Evolutionary conservation across 2,329 filamentous ascomycete species (phyloP).

Genomic region (Hymenoscyphus repandus): DNA sequence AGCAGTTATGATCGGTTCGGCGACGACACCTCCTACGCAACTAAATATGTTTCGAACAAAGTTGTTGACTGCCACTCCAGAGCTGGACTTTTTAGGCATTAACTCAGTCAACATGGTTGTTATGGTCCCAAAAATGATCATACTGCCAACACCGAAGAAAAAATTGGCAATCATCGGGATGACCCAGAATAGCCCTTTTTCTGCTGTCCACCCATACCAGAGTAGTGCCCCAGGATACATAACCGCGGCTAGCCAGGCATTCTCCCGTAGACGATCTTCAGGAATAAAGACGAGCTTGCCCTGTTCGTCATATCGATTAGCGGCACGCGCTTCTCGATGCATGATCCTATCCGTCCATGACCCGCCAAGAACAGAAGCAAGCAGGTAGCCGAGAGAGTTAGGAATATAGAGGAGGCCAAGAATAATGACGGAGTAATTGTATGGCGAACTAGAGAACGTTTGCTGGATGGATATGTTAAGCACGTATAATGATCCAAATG

Average conservation of each 20-base stretch:
- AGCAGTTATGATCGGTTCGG: constrained; percentile 62
- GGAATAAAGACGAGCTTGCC: constrained; percentile 65
- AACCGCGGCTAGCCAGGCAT: constrained; percentile 69
- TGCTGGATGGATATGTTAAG: constrained; percentile 73
- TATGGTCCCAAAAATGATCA: constrained; percentile 48
- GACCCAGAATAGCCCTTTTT: constrained; percentile 44
- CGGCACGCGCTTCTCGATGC: constrained; percentile 67
- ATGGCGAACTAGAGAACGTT: constrained; percentile 61
- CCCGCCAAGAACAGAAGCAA: constrained; percentile 64
- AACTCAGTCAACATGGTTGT: constrained; percentile 86
- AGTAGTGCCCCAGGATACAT: constrained; percentile 67
- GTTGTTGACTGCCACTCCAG: constrained; percentile 76
- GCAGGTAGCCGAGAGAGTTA: constrained; percentile 65
- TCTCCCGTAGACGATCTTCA: constrained; percentile 78
- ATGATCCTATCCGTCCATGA: constrained; percentile 79
- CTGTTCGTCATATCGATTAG: constrained; percentile 60
- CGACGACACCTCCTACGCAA: constrained; percentile 64
- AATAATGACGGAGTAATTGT: constrained; percentile 62
- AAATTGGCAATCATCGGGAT: constrained; percentile 8
- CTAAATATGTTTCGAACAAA: constrained; percentile 75
- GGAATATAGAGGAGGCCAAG: constrained; percentile 76
- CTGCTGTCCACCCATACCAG: constrained; percentile 71
- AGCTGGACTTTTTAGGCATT: constrained; percentile 64
- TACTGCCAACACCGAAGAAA: constrained; percentile 57
- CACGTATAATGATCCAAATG: constrained; percentile 71